A percentile compares a stretch with the other conserved stretches of the same genome.
Conservation (phyloP, 148 eudicot species). For the Rhododendron williamsianum region DNA sequence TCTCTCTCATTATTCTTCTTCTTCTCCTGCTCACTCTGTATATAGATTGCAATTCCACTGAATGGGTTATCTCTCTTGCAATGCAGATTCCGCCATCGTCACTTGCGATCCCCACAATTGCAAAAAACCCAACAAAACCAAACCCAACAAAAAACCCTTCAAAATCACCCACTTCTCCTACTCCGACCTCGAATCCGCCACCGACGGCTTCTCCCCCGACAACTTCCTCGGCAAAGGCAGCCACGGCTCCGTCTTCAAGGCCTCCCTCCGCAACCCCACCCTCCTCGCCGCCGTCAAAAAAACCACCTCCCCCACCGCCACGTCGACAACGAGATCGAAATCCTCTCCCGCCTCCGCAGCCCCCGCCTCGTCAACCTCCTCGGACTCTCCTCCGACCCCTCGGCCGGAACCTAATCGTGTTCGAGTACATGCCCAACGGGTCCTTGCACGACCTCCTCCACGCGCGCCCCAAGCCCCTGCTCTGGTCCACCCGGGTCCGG, state of each 20-base stretch:
- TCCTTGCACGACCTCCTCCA: slow-evolving; percentile 64
- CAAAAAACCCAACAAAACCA: not conserved
- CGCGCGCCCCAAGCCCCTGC: slow-evolving; percentile 23
- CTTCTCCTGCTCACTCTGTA: not conserved
- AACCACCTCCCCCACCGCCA: not conserved
- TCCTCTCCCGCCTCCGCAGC: slow-evolving; percentile 40
- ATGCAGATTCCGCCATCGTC: slow-evolving; percentile 55
- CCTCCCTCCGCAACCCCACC: slow-evolving; percentile 30
- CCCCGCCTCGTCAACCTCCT: slow-evolving; percentile 58
- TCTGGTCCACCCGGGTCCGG: slow-evolving; percentile 43
- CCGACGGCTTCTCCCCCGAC: slow-evolving; percentile 48
- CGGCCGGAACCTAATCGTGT: slow-evolving; percentile 32
- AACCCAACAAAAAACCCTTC: not conserved
- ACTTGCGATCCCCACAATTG: slow-evolving; percentile 52
- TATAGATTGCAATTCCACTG: not conserved
- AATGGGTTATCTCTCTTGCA: slow-evolving; percentile 71
- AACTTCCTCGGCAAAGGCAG: slow-evolving; percentile 81
- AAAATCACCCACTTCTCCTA: slow-evolving; percentile 39
- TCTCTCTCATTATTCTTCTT: not conserved
- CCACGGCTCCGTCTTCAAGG: slow-evolving; percentile 70
- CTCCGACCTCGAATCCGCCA: slow-evolving; percentile 51
- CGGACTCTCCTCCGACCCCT: slow-evolving; percentile 36
- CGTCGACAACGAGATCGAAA: slow-evolving; percentile 54
- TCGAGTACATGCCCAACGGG: slow-evolving; percentile 80
- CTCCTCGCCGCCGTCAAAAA: slow-evolving; percentile 66